Conservation (phyloP, 1,284 basidiomycete species). For the Marasmius sp. region DNA sequence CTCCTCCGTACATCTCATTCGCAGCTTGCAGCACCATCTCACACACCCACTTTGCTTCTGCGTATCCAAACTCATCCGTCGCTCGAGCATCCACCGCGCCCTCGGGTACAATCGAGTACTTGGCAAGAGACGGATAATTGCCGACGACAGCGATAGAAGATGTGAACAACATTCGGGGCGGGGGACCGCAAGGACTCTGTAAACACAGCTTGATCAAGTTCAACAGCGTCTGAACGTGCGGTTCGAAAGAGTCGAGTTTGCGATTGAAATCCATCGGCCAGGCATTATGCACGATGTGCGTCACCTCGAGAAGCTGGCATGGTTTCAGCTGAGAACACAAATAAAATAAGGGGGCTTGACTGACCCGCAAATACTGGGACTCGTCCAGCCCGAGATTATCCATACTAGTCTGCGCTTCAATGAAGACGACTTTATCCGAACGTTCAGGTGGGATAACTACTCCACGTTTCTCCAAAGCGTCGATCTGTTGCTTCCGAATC, state of each 20-base stretch:
- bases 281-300: conserved; percentile 38
- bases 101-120: conserved; percentile 28
- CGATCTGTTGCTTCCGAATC: conserved; percentile 21
- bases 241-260: conserved; percentile 33
- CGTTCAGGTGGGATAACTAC: conserved; percentile 23
- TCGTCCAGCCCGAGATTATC: conserved; percentile 27
- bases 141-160: conserved; percentile 38
- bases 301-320: conserved; percentile 24
- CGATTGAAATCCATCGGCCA: conserved; percentile 41
- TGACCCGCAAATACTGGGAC: conserved; percentile 25
- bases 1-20: conserved; percentile 18
- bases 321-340: background rate
- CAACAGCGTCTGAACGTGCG: conserved; percentile 29
- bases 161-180: conserved; percentile 31
- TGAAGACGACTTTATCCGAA: conserved; percentile 30
- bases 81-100: conserved; percentile 23
- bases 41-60: conserved; percentile 73
- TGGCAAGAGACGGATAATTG: conserved; percentile 24
- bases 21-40: conserved; percentile 27
- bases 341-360: conserved; percentile 5
- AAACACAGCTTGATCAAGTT: conserved; percentile 32
- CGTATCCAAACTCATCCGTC: conserved; percentile 49
- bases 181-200: conserved; percentile 20
- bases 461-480: conserved; percentile 29
- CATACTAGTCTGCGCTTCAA: conserved; percentile 22